A percentile compares a stretch with the other conserved stretches of the same genome.
Conservation (phyloP, 2,329 filamentous ascomycete species). For the Zelopaecilomyces penicillatus region DNA sequence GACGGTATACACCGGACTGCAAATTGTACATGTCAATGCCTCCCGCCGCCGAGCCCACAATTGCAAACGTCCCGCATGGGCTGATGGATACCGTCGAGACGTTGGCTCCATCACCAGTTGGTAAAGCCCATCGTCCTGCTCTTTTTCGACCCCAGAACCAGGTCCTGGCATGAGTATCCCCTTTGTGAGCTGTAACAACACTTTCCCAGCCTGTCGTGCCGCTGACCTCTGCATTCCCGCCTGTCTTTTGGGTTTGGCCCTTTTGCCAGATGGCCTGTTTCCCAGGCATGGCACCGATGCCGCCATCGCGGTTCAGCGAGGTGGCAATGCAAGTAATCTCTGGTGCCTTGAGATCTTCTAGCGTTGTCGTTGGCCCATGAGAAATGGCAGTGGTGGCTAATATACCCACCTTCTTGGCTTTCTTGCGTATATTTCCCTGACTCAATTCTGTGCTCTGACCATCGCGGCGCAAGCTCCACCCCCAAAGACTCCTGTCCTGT, state of each 20-base stretch:
- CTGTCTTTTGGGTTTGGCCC: conserved; percentile 52
- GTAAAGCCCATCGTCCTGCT: conserved; percentile 86
- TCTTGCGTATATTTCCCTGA: conserved; percentile 80
- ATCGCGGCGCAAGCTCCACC: conserved; percentile 88
- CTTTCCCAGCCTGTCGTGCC: conserved; percentile 93
- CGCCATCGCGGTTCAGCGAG: conserved; percentile 88
- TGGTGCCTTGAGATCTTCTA: conserved; percentile 77
- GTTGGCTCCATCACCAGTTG: conserved; percentile 73
- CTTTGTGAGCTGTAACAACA: conserved; percentile 83
- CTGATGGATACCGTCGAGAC: conserved; percentile 84
- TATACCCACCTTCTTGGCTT: conserved; percentile 80
- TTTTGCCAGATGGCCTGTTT: conserved; percentile 80
- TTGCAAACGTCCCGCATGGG: conserved; percentile 84
- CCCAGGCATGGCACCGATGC: conserved; percentile 76
- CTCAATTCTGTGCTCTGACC: conserved; percentile 90
- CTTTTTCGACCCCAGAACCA: conserved; percentile 98
- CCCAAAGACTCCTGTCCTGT: conserved; percentile 86
- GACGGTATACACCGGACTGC: conserved; percentile 82
- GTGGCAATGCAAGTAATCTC: conserved; percentile 88
- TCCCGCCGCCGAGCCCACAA: conserved; percentile 77
- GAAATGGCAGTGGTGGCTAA: conserved; percentile 48
- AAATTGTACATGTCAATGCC: conserved; percentile 93
- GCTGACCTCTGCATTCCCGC: conserved; percentile 61
- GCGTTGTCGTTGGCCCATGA: conserved; percentile 52
- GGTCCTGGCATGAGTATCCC: conserved; percentile 76